Percentiles rank a stretch among this genome's conserved stretches.
Conservation (phyloP, 75 land plant genomes). For the Picea sitchensis region DNA sequence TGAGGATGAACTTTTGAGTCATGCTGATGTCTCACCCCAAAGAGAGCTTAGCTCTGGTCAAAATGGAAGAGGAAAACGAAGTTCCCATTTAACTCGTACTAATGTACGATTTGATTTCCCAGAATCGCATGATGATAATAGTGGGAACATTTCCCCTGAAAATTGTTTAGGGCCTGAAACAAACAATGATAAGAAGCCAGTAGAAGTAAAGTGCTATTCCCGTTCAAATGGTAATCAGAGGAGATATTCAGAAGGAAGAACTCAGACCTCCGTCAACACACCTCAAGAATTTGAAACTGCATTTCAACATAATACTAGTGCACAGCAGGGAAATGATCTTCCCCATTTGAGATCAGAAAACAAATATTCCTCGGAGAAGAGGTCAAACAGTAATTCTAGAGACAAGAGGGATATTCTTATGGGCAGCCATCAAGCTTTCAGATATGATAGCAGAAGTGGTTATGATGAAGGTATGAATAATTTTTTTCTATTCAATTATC, state of each 20-base stretch:
- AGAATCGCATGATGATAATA: slow-evolving; percentile 10
- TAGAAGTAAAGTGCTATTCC: slow-evolving; percentile 4
- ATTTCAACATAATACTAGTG: not conserved
- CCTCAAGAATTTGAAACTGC: slow-evolving; percentile 8
- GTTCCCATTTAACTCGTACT: not conserved
- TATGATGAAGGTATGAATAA: slow-evolving; percentile 5
- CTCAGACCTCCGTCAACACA: not conserved
- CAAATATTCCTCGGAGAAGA: not conserved
- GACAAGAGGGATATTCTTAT: not conserved
- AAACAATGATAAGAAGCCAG: not conserved
- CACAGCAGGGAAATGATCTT: slow-evolving; percentile 5
- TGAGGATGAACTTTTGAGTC: slow-evolving; percentile 5
- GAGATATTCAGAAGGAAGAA: not conserved
- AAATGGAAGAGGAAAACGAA: slow-evolving; percentile 4
- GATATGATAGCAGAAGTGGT: not conserved
- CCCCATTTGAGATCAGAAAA: slow-evolving; percentile 3
- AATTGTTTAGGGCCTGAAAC: not conserved
- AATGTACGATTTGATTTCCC: not conserved
- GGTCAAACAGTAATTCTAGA: not conserved
- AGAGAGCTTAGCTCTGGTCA: not conserved
- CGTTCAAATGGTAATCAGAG: slow-evolving; percentile 5
- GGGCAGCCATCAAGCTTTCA: not conserved
- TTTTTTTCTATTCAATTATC: not conserved
- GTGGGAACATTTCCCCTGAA: slow-evolving; percentile 2
- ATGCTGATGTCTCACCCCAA: slow-evolving; percentile 7